These are phyloP conservation scores for Dipteronia sinensis DNA, from an alignment of 345 rosid genomes.

Conservation along the genomic window DNA sequence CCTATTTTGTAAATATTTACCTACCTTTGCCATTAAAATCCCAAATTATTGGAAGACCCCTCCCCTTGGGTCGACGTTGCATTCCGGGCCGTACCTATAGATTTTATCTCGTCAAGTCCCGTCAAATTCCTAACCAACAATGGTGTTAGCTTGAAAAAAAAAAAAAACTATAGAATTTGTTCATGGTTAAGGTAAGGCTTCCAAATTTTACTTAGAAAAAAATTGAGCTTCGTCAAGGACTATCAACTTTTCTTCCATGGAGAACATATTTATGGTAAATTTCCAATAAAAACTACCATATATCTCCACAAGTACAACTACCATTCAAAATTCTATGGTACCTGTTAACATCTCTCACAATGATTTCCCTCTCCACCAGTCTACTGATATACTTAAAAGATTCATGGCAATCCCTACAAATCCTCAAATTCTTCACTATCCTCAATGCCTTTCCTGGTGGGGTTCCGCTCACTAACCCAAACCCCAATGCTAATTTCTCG, in stretches of 20 bases:
- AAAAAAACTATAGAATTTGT: no score
- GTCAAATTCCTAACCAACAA: no score
- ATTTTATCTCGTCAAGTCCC: no score
- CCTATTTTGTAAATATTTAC: no score
- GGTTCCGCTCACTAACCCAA: conserved; percentile 46
- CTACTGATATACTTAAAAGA: conserved; percentile 48
- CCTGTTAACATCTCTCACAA: conserved; percentile 51
- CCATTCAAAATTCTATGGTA: conserved; percentile 49
- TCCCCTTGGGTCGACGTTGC: no score
- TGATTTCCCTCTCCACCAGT: conserved; percentile 37
- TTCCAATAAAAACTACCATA: conserved; percentile 32
- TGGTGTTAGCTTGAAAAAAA: no score
- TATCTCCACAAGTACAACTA: conserved; percentile 39
- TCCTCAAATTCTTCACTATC: conserved; percentile 44
- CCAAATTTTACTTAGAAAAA: no score
- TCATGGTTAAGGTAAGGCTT: no score
- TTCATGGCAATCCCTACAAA: conserved; percentile 48
- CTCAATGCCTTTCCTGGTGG: conserved; percentile 41
- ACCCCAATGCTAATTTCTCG: conserved; percentile 61
- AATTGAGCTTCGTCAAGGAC: no score
- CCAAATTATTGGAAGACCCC: no score
- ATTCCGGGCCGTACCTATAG: no score
- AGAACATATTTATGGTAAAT: not conserved
- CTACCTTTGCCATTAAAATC: no score
- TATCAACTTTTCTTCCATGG: not conserved